phyloP scores from a whole-genome alignment of 208 protist species.

The Endotrypanum monterogeii region DNA sequence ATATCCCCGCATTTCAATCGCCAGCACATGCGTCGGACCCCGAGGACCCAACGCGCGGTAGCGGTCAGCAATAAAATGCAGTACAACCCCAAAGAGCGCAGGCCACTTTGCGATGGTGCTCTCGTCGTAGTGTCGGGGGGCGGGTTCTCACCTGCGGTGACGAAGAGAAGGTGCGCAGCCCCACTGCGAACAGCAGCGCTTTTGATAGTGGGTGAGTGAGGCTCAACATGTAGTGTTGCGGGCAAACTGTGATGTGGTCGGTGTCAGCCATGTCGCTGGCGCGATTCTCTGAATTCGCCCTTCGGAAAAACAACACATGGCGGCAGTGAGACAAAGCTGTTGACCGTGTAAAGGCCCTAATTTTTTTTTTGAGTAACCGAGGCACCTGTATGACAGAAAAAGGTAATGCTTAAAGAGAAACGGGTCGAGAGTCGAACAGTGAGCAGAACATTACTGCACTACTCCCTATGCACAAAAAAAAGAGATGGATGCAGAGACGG shows the following conservation, averaged over 20 bases:
- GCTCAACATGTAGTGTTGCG: constrained; percentile 51
- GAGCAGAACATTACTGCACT: too few species aligned
- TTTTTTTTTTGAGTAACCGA: neutral
- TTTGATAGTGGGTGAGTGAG: constrained; percentile 34
- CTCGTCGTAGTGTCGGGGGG: constrained; percentile 76
- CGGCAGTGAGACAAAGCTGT: neutral
- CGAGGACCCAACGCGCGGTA: constrained; percentile 60
- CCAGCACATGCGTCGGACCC: constrained; percentile 77
- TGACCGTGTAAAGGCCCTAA: neutral
- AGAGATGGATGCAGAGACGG: too few species aligned
- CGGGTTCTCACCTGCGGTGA: constrained; percentile 6
- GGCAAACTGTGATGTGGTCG: constrained; percentile 26
- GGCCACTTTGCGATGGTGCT: constrained; percentile 82
- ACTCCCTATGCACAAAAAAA: too few species aligned
- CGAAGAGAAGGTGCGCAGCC: constrained; percentile 17
- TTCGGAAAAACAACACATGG: neutral
- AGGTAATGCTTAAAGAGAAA: too few species aligned
- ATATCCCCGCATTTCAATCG: constrained; percentile 78
- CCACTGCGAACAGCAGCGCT: constrained; percentile 21
- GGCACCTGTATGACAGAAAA: too few species aligned
- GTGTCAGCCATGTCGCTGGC: neutral
- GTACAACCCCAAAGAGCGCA: constrained; percentile 55
- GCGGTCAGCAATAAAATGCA: constrained; percentile 64
- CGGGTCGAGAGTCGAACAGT: too few species aligned
- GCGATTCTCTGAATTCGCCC: neutral